phyloP scores from a whole-genome alignment of 805 yeast genomes.

The Hemisphaericaspora nanyangensis region DNA sequence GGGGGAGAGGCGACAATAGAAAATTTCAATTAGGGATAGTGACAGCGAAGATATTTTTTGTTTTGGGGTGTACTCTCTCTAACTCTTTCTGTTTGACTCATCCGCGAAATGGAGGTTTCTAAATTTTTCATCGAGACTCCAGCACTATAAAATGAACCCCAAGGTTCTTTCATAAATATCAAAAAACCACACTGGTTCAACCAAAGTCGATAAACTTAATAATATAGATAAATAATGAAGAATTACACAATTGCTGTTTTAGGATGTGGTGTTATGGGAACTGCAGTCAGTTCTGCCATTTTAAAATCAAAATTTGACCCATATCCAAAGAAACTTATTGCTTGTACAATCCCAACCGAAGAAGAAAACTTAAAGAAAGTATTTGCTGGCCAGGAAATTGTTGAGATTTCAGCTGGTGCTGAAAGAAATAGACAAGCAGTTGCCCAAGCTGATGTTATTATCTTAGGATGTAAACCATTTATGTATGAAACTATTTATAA shows the following conservation, averaged over 20 bases:
- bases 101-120: too few relatives aligned
- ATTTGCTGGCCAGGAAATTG: constrained; percentile 33
- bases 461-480: constrained; percentile 88
- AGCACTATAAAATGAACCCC: not conserved
- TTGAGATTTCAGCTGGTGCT: constrained; percentile 46
- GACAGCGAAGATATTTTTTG: too few relatives aligned
- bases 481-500: constrained; percentile 60
- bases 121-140: too few relatives aligned
- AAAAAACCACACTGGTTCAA: not conserved
- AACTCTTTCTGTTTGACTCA: not conserved
- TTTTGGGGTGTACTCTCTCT: too few relatives aligned
- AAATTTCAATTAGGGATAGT: not conserved
- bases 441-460: constrained; percentile 58
- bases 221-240: constrained; percentile 12
- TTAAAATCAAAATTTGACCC: constrained; percentile 46
- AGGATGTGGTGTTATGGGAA: constrained; percentile 96
- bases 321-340: constrained; percentile 68
- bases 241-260: constrained; percentile 67
- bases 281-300: constrained; percentile 83
- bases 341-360: constrained; percentile 58
- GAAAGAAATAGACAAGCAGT: constrained; percentile 57
- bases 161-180: not conserved
- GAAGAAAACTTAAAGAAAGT: constrained; percentile 47
- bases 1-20: not conserved
- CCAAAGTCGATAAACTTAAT: too few relatives aligned